Evolutionary conservation across 345 rosid genomes (phyloP).

Genomic region (Eucalyptus erythrocorys): DNA sequence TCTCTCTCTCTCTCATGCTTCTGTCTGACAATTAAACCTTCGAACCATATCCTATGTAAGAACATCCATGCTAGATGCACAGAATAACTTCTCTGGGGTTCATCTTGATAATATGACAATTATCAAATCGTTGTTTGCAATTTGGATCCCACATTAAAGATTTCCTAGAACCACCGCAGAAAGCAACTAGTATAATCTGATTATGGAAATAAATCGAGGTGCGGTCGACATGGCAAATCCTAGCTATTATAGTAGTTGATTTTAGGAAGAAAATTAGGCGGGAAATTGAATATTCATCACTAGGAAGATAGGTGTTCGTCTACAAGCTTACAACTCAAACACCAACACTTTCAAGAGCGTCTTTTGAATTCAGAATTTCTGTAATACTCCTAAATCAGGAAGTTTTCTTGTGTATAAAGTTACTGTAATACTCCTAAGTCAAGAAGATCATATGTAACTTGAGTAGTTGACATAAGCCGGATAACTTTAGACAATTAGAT

Average conservation of each 20-base stretch:
- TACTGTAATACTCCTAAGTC: neutral
- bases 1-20: neutral
- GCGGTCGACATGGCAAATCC: neutral
- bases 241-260: neutral
- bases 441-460: neutral
- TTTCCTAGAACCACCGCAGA: neutral
- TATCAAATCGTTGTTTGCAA: neutral
- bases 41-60: neutral
- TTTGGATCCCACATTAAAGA: neutral
- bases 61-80: neutral
- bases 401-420: neutral
- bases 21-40: neutral
- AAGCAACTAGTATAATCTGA: neutral
- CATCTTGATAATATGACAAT: neutral
- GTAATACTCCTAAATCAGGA: neutral
- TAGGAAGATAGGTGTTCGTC: neutral
- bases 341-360: neutral
- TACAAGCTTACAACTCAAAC: neutral
- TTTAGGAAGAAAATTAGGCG: neutral
- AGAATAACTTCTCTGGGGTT: neutral
- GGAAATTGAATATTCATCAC: neutral
- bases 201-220: neutral
- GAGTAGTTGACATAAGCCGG: neutral
- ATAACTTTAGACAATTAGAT: neutral
- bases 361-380: neutral